Percentiles rank a stretch among this genome's conserved stretches.
These are phyloP conservation scores for Penicillium sp. DNA, from an alignment of 2,329 filamentous ascomycete genomes.

Conservation along the genomic window DNA sequence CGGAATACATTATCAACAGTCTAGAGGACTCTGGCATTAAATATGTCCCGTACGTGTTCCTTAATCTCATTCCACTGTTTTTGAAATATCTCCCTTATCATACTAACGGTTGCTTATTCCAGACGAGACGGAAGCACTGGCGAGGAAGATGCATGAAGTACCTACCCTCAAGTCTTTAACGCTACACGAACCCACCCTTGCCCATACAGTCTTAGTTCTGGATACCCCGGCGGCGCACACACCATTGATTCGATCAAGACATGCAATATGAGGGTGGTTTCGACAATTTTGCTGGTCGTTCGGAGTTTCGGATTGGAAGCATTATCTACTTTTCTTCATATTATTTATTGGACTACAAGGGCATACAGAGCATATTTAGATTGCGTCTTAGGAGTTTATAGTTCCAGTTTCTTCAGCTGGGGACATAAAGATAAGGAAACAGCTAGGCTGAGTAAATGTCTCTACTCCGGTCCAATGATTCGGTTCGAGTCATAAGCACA, in stretches of 20 bases:
- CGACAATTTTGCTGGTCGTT: constrained; percentile 12
- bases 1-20: constrained; percentile 56
- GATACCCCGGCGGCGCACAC: constrained; percentile 13
- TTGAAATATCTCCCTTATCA: not conserved
- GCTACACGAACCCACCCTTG: constrained; percentile 8
- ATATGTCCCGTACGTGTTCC: constrained; percentile 56
- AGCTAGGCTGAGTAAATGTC: not conserved
- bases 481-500: constrained; percentile 7
- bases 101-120: constrained; percentile 12
- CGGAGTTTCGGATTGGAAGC: constrained; percentile 26
- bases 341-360: constrained; percentile 16
- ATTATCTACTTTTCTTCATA: constrained; percentile 19
- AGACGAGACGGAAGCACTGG: constrained; percentile 49
- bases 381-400: constrained; percentile 5
- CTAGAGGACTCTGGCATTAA: constrained; percentile 61
- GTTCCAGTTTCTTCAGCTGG: not conserved
- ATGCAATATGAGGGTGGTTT: constrained; percentile 3
- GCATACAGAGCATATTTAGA: constrained; percentile 12
- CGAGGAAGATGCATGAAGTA: constrained; percentile 44
- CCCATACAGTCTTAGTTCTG: constrained; percentile 4
- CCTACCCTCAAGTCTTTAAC: constrained; percentile 1
- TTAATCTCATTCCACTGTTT: not conserved
- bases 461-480: not conserved
- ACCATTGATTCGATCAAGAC: constrained; percentile 1
- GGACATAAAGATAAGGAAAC: not conserved